Evolutionary conservation across 495 filamentous ascomycete genomes (phyloP).

Genomic region (Penicillium dipodomyicola): DNA sequence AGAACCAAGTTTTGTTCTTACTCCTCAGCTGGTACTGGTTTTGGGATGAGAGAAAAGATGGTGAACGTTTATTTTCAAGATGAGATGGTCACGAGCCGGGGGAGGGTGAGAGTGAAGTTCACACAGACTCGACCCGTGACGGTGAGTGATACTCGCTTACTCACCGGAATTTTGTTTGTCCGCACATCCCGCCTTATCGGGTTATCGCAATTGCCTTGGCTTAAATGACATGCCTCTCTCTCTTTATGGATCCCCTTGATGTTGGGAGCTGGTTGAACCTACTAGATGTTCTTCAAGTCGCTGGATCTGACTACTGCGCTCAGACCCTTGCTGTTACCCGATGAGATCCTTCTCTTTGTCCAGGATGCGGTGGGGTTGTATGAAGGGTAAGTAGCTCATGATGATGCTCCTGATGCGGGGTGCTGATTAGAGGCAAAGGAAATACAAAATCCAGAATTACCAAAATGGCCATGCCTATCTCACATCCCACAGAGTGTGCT

Average conservation of each 20-base stretch:
- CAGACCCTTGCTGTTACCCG: slow-evolving; percentile 83
- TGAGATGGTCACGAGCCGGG: background rate
- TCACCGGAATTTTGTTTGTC: slow-evolving; percentile 15
- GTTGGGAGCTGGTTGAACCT: slow-evolving; percentile 14
- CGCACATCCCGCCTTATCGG: slow-evolving; percentile 16
- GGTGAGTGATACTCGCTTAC: slow-evolving; percentile 22
- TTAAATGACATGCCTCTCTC: background rate
- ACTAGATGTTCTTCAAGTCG: slow-evolving; percentile 92
- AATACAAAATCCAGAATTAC: slow-evolving; percentile 89
- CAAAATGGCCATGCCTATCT: slow-evolving; percentile 96
- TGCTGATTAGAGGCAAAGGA: slow-evolving; percentile 49
- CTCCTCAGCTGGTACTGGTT: slow-evolving; percentile 6
- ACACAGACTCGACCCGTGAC: slow-evolving; percentile 1
- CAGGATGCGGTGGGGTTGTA: slow-evolving; percentile 97
- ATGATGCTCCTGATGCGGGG: slow-evolving; percentile 14
- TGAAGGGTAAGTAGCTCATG: slow-evolving; percentile 71
- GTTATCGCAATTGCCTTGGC: slow-evolving; percentile 19
- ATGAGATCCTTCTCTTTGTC: slow-evolving; percentile 89
- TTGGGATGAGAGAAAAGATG: slow-evolving; percentile 1
- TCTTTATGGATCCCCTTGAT: slow-evolving; percentile 10
- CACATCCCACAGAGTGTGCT: slow-evolving; percentile 91
- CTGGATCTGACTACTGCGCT: slow-evolving; percentile 93
- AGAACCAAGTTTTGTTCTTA: slow-evolving; percentile 13
- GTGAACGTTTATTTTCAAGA: slow-evolving; percentile 8
- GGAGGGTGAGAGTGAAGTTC: background rate